phyloP scores from a whole-genome alignment of 441 rosid species.

The Brassica hybrid region DNA sequence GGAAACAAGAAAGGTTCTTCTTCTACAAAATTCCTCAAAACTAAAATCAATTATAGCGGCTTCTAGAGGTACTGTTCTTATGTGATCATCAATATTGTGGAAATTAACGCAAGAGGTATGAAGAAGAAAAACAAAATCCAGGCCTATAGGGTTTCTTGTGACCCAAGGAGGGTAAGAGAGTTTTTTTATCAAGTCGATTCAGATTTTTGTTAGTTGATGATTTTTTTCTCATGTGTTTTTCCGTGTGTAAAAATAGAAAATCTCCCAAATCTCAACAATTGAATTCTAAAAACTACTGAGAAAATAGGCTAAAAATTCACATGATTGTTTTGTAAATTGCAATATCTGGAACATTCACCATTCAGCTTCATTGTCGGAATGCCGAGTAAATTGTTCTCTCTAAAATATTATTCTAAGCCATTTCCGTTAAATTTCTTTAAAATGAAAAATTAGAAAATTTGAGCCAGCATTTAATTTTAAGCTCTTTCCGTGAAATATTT shows the following conservation, averaged over 20 bases:
- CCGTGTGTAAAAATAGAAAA: constrained; percentile 30
- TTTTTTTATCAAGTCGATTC: too few relatives aligned
- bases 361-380: constrained; percentile 45
- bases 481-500: not conserved
- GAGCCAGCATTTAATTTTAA: not conserved
- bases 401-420: not conserved
- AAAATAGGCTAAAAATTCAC: constrained; percentile 40
- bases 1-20: constrained; percentile 22
- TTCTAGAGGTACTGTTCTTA: too few relatives aligned
- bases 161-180: too few relatives aligned
- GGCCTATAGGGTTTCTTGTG: too few relatives aligned
- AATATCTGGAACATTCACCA: constrained; percentile 37
- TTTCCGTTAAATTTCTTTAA: not conserved
- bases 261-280: constrained; percentile 24
- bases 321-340: constrained; percentile 29
- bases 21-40: too few relatives aligned
- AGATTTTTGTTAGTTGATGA: too few relatives aligned
- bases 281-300: constrained; percentile 36
- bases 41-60: too few relatives aligned
- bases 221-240: too few relatives aligned
- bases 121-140: too few relatives aligned
- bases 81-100: too few relatives aligned
- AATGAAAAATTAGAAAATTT: not conserved
- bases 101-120: too few relatives aligned
- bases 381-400: constrained; percentile 12